Conservation (phyloP, 2,329 filamentous ascomycete species). For the Verticillium albo-atrum region DNA sequence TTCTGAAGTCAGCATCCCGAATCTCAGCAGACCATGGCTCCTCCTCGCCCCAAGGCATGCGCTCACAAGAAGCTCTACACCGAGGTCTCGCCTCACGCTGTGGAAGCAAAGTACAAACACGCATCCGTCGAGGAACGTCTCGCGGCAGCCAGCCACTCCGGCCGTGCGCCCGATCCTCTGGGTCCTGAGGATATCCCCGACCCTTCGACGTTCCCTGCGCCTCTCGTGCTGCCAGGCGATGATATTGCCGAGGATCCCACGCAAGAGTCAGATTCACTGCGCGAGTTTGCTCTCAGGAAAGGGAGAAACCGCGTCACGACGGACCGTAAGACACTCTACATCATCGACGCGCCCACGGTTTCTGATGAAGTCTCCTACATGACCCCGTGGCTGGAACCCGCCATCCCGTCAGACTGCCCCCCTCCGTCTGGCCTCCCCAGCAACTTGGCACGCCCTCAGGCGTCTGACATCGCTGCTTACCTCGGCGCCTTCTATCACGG, state of each 20-base stretch:
- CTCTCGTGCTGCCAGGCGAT: constrained; percentile 56
- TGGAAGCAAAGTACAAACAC: neutral
- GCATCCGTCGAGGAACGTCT: neutral
- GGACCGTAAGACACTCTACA: constrained; percentile 46
- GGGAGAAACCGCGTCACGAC: constrained; percentile 44
- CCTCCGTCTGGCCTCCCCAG: constrained; percentile 4
- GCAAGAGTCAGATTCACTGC: constrained; percentile 45
- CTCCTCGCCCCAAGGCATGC: neutral
- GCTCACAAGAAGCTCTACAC: neutral
- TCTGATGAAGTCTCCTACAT: constrained; percentile 27
- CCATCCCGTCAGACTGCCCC: constrained; percentile 6
- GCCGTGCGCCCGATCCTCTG: neutral
- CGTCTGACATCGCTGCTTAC: constrained; percentile 29
- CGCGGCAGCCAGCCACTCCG: neutral
- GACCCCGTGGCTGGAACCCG: constrained; percentile 34
- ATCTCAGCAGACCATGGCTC: neutral
- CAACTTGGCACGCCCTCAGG: constrained; percentile 14
- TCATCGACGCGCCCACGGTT: constrained; percentile 41
- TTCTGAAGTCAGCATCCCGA: neutral
- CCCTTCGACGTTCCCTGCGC: constrained; percentile 48
- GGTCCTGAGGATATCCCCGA: constrained; percentile 21
- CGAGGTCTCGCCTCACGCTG: neutral
- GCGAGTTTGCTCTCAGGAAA: constrained; percentile 41
- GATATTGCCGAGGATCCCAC: constrained; percentile 50
- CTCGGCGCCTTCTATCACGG: constrained; percentile 47